These are phyloP conservation scores for Stephania cephalantha DNA, from an alignment of 164 flowering plant species.

Conservation along the genomic window DNA sequence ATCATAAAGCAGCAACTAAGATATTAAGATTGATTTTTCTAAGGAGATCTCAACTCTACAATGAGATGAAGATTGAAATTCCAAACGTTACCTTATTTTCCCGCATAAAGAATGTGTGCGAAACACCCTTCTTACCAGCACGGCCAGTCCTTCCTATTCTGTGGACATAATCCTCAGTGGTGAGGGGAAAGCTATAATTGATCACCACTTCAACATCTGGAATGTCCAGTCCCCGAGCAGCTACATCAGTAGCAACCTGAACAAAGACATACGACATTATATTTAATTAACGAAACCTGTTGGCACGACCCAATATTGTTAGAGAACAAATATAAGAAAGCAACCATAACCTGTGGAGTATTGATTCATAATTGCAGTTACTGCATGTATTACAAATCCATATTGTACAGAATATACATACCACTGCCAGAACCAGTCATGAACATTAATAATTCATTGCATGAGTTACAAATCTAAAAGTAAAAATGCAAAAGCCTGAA, in stretches of 20 bases:
- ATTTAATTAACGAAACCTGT: neutral
- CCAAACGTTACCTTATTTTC: slow-evolving; percentile 70
- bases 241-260: slow-evolving; percentile 98
- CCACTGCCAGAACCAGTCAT: too few relatives aligned
- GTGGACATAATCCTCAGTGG: slow-evolving; percentile 96
- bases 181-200: slow-evolving; percentile 92
- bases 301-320: neutral
- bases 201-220: slow-evolving; percentile 99
- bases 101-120: slow-evolving; percentile 87
- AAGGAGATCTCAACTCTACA: neutral
- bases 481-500: neutral
- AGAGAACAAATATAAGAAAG: neutral
- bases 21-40: neutral
- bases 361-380: neutral
- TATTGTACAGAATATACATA: neutral
- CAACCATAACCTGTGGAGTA: neutral
- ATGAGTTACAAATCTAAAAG: too few relatives aligned
- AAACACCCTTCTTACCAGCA: slow-evolving; percentile 97
- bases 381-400: neutral
- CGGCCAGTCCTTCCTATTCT: slow-evolving; percentile 98
- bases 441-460: too few relatives aligned
- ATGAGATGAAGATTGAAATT: neutral
- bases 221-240: slow-evolving; percentile 97
- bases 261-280: slow-evolving; percentile 2
- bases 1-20: slow-evolving; percentile 9